A percentile compares a stretch with the other conserved stretches of the same genome.
Evolutionary conservation across 345 rosid species (phyloP).

Genomic region (Xanthoceras sorbifolium): DNA sequence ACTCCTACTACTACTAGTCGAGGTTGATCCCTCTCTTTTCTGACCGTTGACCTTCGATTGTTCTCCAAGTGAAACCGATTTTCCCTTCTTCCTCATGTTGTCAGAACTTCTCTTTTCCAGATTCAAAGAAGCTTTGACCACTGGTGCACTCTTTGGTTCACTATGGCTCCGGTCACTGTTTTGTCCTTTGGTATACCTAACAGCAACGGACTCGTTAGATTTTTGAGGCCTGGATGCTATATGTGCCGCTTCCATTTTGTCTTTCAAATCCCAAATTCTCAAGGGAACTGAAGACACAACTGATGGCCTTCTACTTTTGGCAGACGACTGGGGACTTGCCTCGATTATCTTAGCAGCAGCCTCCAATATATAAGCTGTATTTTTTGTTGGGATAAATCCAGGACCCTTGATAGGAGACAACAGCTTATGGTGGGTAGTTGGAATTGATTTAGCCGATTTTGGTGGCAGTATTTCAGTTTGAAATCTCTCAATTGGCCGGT

Average conservation of each 20-base stretch:
- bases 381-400: slow-evolving; percentile 51
- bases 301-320: slow-evolving; percentile 44
- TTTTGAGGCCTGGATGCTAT: slow-evolving; percentile 46
- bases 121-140: slow-evolving; percentile 24
- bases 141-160: slow-evolving; percentile 26
- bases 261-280: slow-evolving; percentile 72
- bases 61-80: slow-evolving; percentile 37
- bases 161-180: slow-evolving; percentile 36
- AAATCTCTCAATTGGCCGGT: slow-evolving; percentile 66
- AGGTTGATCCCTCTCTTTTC: slow-evolving; percentile 43
- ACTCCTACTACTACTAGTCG: slow-evolving; percentile 31
- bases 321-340: slow-evolving; percentile 53
- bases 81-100: slow-evolving; percentile 44
- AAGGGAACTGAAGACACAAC: slow-evolving; percentile 61
- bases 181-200: slow-evolving; percentile 40
- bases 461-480: slow-evolving; percentile 81
- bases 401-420: slow-evolving; percentile 78
- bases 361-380: slow-evolving; percentile 68
- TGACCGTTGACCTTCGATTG: slow-evolving; percentile 50
- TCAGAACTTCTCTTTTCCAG: slow-evolving; percentile 37
- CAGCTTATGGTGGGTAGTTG: slow-evolving; percentile 60
- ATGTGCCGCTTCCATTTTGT: slow-evolving; percentile 69
- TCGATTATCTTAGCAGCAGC: slow-evolving; percentile 83
- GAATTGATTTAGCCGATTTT: slow-evolving; percentile 67
- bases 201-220: slow-evolving; percentile 23